A percentile compares a stretch with the other conserved stretches of the same genome.
Conservation (phyloP, 1,139 yeast species). For the Kodamaea ohmeri region DNA sequence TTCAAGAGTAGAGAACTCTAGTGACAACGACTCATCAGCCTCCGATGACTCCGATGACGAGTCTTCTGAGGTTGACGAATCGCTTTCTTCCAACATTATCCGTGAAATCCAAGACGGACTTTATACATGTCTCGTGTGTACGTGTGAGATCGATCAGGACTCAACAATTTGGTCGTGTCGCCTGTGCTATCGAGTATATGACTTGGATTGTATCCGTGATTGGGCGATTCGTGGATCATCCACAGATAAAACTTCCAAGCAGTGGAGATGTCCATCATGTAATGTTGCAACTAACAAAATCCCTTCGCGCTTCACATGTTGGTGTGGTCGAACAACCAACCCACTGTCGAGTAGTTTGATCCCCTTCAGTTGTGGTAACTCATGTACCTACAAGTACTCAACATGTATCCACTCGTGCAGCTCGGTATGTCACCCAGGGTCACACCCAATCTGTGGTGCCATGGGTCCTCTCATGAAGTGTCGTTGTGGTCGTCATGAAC, state of each 20-base stretch:
- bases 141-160: conserved; percentile 69
- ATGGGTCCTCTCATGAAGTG: conserved; percentile 69
- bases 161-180: conserved; percentile 74
- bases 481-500: conserved; percentile 66
- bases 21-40: conserved; percentile 8
- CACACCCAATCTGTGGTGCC: conserved; percentile 80
- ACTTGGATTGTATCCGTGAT: conserved; percentile 71
- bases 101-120: conserved; percentile 64
- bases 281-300: conserved; percentile 51
- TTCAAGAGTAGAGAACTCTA: conserved; percentile 10
- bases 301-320: conserved; percentile 70
- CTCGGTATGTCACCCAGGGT: conserved; percentile 83
- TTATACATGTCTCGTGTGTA: conserved; percentile 79
- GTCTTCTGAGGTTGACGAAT: conserved; percentile 9
- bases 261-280: conserved; percentile 92
- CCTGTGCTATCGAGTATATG: conserved; percentile 75
- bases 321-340: conserved; percentile 81
- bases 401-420: conserved; percentile 77
- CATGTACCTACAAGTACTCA: conserved; percentile 57
- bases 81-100: conserved; percentile 37
- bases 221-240: conserved; percentile 82
- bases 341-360: conserved; percentile 55
- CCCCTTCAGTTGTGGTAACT: conserved; percentile 90
- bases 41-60: conserved; percentile 9
- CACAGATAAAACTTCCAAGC: conserved; percentile 45